phyloP scores from a whole-genome alignment of 495 filamentous ascomycete species.

The Cudoniella acicularis region DNA sequence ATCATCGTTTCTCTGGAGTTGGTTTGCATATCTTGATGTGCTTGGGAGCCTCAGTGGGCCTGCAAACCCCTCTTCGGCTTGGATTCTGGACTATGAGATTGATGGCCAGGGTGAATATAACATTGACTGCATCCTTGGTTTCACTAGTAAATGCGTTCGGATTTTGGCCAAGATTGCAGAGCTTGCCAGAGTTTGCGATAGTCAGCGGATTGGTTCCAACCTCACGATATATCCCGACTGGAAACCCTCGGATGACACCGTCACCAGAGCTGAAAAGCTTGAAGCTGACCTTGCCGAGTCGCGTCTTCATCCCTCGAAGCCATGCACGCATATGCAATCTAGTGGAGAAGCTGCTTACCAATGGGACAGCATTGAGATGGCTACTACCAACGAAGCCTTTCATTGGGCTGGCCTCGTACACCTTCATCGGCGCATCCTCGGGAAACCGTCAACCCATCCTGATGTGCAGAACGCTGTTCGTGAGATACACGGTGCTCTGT shows the following conservation, averaged over 20 bases:
- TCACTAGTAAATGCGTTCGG: conserved; percentile 63
- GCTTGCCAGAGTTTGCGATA: conserved; percentile 67
- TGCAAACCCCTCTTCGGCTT: conserved; percentile 41
- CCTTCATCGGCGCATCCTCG: conserved; percentile 69
- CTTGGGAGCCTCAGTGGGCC: conserved; percentile 68
- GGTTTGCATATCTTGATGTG: conserved; percentile 85
- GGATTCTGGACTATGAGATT: conserved; percentile 39
- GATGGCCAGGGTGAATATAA: conserved; percentile 54
- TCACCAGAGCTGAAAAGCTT: conserved; percentile 52
- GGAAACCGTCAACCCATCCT: conserved; percentile 47
- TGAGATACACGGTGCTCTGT: conserved; percentile 58
- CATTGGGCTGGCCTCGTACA: conserved; percentile 78
- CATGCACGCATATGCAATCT: conserved; percentile 45
- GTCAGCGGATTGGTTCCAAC: conserved; percentile 57
- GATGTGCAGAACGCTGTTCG: conserved; percentile 62
- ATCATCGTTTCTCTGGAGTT: conserved; percentile 77
- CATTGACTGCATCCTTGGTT: conserved; percentile 80
- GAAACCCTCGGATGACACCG: conserved; percentile 52
- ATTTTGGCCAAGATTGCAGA: conserved; percentile 72
- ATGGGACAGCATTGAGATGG: conserved; percentile 60
- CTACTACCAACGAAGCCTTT: conserved; percentile 76
- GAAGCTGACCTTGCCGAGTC: conserved; percentile 44
- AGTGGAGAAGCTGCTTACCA: conserved; percentile 40
- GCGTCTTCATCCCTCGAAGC: conserved; percentile 35
- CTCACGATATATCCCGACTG: conserved; percentile 52